Evolutionary conservation across 2,329 filamentous ascomycete genomes (phyloP).

Genomic region (Aspergillus pseudoterreus): DNA sequence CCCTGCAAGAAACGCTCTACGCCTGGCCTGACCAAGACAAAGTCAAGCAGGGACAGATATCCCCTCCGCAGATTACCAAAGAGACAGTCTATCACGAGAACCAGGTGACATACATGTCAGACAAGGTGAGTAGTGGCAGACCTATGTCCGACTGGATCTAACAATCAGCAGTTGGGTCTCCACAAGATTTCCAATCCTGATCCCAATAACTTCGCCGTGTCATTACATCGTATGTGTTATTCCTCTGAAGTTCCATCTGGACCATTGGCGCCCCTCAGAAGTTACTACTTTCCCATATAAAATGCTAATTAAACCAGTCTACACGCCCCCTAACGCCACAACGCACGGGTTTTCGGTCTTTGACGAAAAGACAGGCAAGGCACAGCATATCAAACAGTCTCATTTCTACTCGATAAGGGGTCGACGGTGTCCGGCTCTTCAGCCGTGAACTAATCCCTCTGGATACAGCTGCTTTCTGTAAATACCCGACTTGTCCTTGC

Average conservation of each 20-base stretch:
- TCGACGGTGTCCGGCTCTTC: slow-evolving; percentile 23
- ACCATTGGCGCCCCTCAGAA: too few relatives aligned
- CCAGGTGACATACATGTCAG: slow-evolving; percentile 85
- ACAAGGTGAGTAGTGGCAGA: slow-evolving; percentile 47
- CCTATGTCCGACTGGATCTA: not conserved
- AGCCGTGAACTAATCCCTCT: not conserved
- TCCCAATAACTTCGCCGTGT: slow-evolving; percentile 70
- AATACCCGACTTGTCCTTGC: not conserved
- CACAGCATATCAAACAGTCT: slow-evolving; percentile 66
- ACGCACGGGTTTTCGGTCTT: slow-evolving; percentile 79
- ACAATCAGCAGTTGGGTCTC: slow-evolving; percentile 63
- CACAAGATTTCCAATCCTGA: slow-evolving; percentile 78
- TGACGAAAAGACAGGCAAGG: slow-evolving; percentile 70
- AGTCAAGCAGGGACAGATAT: slow-evolving; percentile 43
- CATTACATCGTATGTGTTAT: slow-evolving; percentile 64
- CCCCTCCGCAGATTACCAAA: slow-evolving; percentile 61
- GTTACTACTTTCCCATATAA: not conserved
- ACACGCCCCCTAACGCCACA: slow-evolving; percentile 85
- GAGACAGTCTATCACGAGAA: slow-evolving; percentile 67
- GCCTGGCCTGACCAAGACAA: slow-evolving; percentile 58
- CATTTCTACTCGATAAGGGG: slow-evolving; percentile 65
- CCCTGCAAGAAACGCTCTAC: slow-evolving; percentile 77
- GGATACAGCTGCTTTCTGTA: not conserved
- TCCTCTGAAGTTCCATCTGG: too few relatives aligned
- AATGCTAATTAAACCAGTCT: slow-evolving; percentile 47